Percentiles rank a stretch among this genome's conserved stretches.
Conservation (phyloP, 2,329 filamentous ascomycete species). For the Cladosporium oxysporum region DNA sequence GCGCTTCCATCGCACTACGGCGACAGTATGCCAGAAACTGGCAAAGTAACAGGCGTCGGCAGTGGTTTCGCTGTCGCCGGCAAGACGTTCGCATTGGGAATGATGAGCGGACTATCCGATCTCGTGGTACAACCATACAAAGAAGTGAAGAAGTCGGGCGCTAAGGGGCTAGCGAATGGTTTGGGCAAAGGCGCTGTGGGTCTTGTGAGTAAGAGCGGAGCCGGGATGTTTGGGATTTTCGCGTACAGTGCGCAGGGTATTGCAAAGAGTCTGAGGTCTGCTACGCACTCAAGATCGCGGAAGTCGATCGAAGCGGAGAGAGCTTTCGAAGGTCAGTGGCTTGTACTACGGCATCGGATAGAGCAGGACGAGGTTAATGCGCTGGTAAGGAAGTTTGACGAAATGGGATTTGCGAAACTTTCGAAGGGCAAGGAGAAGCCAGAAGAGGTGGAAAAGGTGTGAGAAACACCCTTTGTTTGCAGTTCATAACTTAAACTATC, state of each 20-base stretch:
- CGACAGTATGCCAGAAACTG: constrained; percentile 33
- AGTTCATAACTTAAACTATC: not conserved
- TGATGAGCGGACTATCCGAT: not conserved
- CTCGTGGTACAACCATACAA: constrained; percentile 51
- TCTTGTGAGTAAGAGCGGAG: constrained; percentile 70
- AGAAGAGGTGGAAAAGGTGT: not conserved
- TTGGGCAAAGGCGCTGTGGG: constrained; percentile 78
- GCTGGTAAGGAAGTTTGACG: not conserved
- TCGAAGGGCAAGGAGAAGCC: not conserved
- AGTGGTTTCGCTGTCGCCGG: constrained; percentile 6
- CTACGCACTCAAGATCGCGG: not conserved
- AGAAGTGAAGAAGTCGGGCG: constrained; percentile 63
- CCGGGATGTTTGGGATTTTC: constrained; percentile 58
- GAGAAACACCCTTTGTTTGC: not conserved
- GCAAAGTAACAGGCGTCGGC: constrained; percentile 37
- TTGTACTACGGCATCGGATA: not conserved
- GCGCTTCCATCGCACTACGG: constrained; percentile 12
- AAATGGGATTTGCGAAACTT: not conserved
- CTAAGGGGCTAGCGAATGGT: constrained; percentile 70
- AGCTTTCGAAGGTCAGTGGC: not conserved
- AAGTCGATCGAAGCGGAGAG: not conserved
- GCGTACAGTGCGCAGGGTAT: constrained; percentile 78
- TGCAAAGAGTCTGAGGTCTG: constrained; percentile 65
- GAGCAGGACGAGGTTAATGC: not conserved
- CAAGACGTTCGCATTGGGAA: not conserved